Conservation (phyloP, 768 basidiomycete species). For the Lactarius evosmus region DNA sequence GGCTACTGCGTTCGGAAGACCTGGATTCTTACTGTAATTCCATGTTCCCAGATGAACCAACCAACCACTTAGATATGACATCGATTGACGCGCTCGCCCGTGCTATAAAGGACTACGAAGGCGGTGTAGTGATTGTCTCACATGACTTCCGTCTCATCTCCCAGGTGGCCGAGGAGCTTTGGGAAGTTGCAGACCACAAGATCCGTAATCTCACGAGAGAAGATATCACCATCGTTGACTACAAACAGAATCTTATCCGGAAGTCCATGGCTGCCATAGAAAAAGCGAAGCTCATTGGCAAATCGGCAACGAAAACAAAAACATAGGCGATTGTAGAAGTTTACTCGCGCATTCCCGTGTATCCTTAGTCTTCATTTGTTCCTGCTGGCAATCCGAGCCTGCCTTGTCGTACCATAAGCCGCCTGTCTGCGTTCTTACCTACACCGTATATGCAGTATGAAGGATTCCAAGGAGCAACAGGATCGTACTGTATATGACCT, state of each 20-base stretch:
- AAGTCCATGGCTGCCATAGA: constrained; percentile 85
- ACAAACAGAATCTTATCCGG: constrained; percentile 83
- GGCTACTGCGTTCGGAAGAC: neutral
- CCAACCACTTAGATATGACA: constrained; percentile 97
- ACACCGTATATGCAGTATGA: neutral
- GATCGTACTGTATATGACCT: neutral
- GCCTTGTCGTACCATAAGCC: neutral
- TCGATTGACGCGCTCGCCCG: constrained; percentile 94
- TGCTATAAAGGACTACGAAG: constrained; percentile 96
- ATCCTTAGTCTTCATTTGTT: constrained; percentile 15
- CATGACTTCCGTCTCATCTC: constrained; percentile 99
- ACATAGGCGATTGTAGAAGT: constrained; percentile 38
- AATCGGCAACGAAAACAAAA: constrained; percentile 69
- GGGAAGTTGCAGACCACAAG: constrained; percentile 96
- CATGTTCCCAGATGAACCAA: constrained; percentile 70
- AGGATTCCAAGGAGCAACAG: neutral
- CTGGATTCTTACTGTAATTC: constrained; percentile 4
- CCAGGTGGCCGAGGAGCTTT: constrained; percentile 97
- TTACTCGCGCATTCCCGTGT: constrained; percentile 9
- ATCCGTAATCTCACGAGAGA: constrained; percentile 89
- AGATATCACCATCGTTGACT: constrained; percentile 89
- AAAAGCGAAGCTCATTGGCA: constrained; percentile 91
- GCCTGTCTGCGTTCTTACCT: neutral
- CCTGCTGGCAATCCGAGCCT: neutral
- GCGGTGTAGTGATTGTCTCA: constrained; percentile 98